These are phyloP conservation scores for Cyberlindnera mycetangii DNA, from an alignment of 805 yeast genomes.

Conservation along the genomic window DNA sequence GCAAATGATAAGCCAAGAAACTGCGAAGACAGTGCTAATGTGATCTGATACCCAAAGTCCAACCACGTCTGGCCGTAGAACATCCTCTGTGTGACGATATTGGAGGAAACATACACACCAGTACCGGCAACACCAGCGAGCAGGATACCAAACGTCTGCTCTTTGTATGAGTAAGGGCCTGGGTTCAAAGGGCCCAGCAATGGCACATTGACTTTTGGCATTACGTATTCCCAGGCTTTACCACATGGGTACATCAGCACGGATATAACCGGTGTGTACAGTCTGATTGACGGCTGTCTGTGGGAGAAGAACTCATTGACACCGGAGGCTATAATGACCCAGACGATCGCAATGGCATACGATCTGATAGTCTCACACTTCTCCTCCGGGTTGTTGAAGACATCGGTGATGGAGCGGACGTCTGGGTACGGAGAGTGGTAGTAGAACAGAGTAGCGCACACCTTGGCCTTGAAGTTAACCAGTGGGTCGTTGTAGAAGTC, in stretches of 20 bases:
- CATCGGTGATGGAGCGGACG: slow-evolving; percentile 59
- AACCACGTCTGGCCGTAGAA: slow-evolving; percentile 32
- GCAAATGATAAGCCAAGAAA: slow-evolving; percentile 68
- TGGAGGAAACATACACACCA: slow-evolving; percentile 34
- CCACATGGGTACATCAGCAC: slow-evolving; percentile 47
- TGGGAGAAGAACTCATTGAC: slow-evolving; percentile 56
- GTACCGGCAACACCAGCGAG: slow-evolving; percentile 33
- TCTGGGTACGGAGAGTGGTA: slow-evolving; percentile 61
- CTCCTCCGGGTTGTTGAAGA: slow-evolving; percentile 43
- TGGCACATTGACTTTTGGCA: slow-evolving; percentile 46
- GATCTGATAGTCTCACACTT: slow-evolving; percentile 49
- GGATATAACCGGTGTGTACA: slow-evolving; percentile 43
- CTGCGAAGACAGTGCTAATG: slow-evolving; percentile 53
- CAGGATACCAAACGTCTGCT: slow-evolving; percentile 60
- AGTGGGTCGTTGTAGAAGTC: slow-evolving; percentile 7
- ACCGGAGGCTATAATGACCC: slow-evolving; percentile 52
- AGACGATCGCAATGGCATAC: slow-evolving; percentile 36
- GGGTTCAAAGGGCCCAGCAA: slow-evolving; percentile 49
- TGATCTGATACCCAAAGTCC: slow-evolving; percentile 48
- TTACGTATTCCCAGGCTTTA: slow-evolving; percentile 34
- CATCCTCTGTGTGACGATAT: slow-evolving; percentile 35
- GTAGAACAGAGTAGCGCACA: slow-evolving; percentile 15
- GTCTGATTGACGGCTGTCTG: slow-evolving; percentile 47
- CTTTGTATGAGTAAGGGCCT: slow-evolving; percentile 63
- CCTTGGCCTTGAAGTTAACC: slow-evolving; percentile 10